Evolutionary conservation across 2,329 filamentous ascomycete genomes (phyloP), one percentile per base, ranked within the genome.

Genomic region (Penicillium sp.): DNA sequence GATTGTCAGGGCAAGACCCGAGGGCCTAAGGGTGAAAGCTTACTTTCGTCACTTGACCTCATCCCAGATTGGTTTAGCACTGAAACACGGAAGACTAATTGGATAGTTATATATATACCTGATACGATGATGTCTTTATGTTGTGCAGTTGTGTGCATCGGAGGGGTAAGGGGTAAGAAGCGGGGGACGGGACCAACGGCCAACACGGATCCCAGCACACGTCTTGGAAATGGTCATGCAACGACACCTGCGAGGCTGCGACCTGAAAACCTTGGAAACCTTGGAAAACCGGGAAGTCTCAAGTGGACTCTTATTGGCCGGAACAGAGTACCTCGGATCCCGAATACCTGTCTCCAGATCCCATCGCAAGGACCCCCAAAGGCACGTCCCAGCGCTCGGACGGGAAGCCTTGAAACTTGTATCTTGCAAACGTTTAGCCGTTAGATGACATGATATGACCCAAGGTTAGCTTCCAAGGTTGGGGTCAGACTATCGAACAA

Each of bases 11-110:
- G 32, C 43, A 46, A 52, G n/a, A 43, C 34, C 38, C 27, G 24
- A 47, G 38, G 38, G 39, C 32, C 10, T 43, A 38, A 8, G 2
- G 38, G 36, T 21, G 40, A 39, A 54, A 45, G 40, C 52, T 54
- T 54, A 39, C 40, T 45, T 44, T 11, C n/a, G 50, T 49, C 49
- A 52, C 49, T 52, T 52, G 43, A 52, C 10, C 43, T 42, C 36
- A 24, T 27, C n/a, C 14, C 11, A 14, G 3, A 3, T n/a, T 29
- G 32, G 38, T 9, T 21, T 40, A 40, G 38, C 18, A 18, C 27
- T 44, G 43, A 44, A 44, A 44, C 43, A 18, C 24, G 24, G 24
- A 27, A 27, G 24, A 27, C 24, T 27, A 27, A 27, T 18, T 18
- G 18, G 18, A 18, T 18, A 18, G 18, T 18, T 18, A 18, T 18